Percentiles rank a stretch among this genome's conserved stretches.
These are phyloP conservation scores for Alternaria consortialis DNA, from an alignment of 2,329 filamentous ascomycete species.

Conservation along the genomic window DNA sequence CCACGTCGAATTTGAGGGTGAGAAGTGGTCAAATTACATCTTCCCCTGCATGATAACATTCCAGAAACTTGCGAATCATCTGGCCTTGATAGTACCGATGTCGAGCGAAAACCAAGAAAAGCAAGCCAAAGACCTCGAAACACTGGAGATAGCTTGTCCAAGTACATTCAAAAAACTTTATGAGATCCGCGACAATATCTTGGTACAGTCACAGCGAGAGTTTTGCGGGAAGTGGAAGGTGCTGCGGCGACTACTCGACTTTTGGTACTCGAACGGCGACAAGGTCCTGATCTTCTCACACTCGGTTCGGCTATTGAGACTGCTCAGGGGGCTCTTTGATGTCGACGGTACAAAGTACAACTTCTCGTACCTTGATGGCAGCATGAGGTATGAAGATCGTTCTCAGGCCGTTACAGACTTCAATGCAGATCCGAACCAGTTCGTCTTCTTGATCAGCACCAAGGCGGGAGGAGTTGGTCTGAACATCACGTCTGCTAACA, in stretches of 20 bases:
- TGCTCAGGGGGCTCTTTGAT: slow-evolving; percentile 85
- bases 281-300: slow-evolving; percentile 97
- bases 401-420: slow-evolving; percentile 86
- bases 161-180: slow-evolving; percentile 79
- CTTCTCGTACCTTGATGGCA: slow-evolving; percentile 88
- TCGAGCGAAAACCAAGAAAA: slow-evolving; percentile 72
- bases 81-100: slow-evolving; percentile 83
- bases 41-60: slow-evolving; percentile 85
- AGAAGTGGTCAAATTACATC: slow-evolving; percentile 76
- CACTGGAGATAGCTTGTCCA: slow-evolving; percentile 78
- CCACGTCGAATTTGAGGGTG: slow-evolving; percentile 64
- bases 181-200: slow-evolving; percentile 76
- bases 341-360: slow-evolving; percentile 81
- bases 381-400: slow-evolving; percentile 82
- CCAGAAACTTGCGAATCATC: slow-evolving; percentile 90
- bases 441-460: slow-evolving; percentile 95
- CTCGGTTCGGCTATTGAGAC: slow-evolving; percentile 82
- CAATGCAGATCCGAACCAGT: slow-evolving; percentile 85
- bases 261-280: slow-evolving; percentile 89
- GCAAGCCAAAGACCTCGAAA: slow-evolving; percentile 78
- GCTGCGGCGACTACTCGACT: slow-evolving; percentile 81
- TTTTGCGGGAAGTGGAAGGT: slow-evolving; percentile 99
- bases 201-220: slow-evolving; percentile 83
- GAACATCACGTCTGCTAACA: slow-evolving; percentile 97
- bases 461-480: slow-evolving; percentile 91